phyloP scores from a whole-genome alignment of 2,329 filamentous ascomycete species.

The Karstenula rhodostoma region DNA sequence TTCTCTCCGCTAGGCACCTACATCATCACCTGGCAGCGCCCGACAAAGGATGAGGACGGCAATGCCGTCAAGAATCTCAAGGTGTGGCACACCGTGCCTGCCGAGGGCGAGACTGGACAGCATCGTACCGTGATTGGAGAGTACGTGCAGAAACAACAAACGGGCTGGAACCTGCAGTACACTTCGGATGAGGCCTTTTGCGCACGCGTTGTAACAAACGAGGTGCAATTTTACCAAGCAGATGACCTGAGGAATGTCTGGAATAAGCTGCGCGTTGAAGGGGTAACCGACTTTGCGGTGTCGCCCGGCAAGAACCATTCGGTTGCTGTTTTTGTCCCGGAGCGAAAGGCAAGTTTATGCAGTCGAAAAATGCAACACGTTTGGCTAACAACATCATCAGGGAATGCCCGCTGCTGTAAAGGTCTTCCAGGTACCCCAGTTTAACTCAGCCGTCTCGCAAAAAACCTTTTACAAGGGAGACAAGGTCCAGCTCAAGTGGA shows the following conservation, averaged over 20 bases:
- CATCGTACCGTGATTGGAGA: slow-evolving; percentile 78
- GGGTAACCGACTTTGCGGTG: slow-evolving; percentile 86
- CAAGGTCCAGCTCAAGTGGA: slow-evolving; percentile 99
- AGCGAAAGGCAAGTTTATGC: slow-evolving; percentile 77
- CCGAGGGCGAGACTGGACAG: slow-evolving; percentile 65
- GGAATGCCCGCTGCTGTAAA: slow-evolving; percentile 93
- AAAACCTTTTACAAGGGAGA: slow-evolving; percentile 99
- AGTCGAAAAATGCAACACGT: neutral
- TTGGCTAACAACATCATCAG: slow-evolving; percentile 55
- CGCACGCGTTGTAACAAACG: slow-evolving; percentile 92
- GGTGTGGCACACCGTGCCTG: slow-evolving; percentile 87
- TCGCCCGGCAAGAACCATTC: slow-evolving; percentile 90
- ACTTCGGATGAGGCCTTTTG: slow-evolving; percentile 93
- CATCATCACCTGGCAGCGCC: slow-evolving; percentile 95
- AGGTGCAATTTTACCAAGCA: slow-evolving; percentile 96
- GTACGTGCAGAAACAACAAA: slow-evolving; percentile 96
- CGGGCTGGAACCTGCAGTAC: slow-evolving; percentile 97
- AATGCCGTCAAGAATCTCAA: slow-evolving; percentile 97
- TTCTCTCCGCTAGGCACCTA: slow-evolving; percentile 94
- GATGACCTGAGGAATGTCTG: slow-evolving; percentile 84
- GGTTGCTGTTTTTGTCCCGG: slow-evolving; percentile 92
- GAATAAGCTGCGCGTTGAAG: slow-evolving; percentile 95
- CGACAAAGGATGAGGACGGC: slow-evolving; percentile 89
- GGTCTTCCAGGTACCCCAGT: slow-evolving; percentile 91
- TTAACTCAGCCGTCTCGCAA: slow-evolving; percentile 83